Conservation (phyloP, 768 basidiomycete genomes). For the Suillus spraguei region DNA sequence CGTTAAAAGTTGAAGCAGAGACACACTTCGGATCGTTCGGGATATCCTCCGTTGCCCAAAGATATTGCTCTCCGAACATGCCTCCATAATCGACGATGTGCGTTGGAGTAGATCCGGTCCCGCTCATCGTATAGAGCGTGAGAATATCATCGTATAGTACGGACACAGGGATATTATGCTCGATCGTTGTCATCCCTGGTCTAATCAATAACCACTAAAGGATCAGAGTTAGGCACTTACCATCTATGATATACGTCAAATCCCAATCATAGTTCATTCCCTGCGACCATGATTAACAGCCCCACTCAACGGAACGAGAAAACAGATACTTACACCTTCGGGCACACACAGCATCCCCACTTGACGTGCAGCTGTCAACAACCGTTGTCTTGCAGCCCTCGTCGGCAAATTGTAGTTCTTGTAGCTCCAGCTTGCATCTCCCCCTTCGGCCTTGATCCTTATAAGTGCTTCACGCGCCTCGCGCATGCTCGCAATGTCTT, state of each 20-base stretch:
- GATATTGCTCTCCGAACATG: constrained; percentile 61
- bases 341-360: constrained; percentile 73
- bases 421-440: constrained; percentile 70
- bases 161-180: constrained; percentile 70
- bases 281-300: constrained; percentile 22
- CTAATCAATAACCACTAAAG: constrained; percentile 5
- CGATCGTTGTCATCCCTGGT: constrained; percentile 75
- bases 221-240: constrained; percentile 34
- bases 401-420: constrained; percentile 78
- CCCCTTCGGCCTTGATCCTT: constrained; percentile 74
- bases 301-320: neutral
- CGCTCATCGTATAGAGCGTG: constrained; percentile 63
- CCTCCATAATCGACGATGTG: constrained; percentile 83
- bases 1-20: neutral
- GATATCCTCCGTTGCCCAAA: constrained; percentile 68
- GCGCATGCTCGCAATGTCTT: constrained; percentile 60
- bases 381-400: constrained; percentile 66
- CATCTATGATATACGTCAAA: constrained; percentile 76
- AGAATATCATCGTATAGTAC: constrained; percentile 67
- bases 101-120: constrained; percentile 73
- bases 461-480: constrained; percentile 69
- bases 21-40: constrained; percentile 70
- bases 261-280: constrained; percentile 86
- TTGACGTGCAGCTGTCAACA: constrained; percentile 61
- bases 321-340: constrained; percentile 51